phyloP scores from a whole-genome alignment of 2,329 filamentous ascomycete genomes.

The Colletotrichum liaoningense region DNA sequence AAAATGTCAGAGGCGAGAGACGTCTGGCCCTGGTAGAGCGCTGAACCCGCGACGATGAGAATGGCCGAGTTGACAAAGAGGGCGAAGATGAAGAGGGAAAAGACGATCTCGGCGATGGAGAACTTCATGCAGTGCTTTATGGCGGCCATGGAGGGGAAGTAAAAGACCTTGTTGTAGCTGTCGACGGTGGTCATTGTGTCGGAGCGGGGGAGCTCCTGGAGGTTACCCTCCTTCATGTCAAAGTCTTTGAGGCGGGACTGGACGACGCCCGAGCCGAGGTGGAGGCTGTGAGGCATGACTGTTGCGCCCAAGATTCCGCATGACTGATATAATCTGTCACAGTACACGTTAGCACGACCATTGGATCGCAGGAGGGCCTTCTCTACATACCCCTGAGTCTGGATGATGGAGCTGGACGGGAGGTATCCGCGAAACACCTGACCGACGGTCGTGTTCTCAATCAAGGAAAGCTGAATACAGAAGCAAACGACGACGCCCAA shows the following conservation, averaged over 20 bases:
- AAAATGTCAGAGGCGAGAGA: constrained; percentile 82
- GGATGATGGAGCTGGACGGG: constrained; percentile 69
- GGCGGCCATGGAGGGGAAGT: constrained; percentile 77
- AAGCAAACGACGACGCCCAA: constrained; percentile 77
- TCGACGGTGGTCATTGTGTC: constrained; percentile 44
- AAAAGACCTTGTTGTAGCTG: constrained; percentile 64
- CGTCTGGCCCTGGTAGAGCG: constrained; percentile 72
- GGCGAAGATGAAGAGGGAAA: constrained; percentile 84
- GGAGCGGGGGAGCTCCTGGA: constrained; percentile 46
- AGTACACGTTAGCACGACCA: constrained; percentile 27
- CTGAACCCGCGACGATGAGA: constrained; percentile 86
- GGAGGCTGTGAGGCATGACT: constrained; percentile 79
- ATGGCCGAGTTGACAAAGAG: constrained; percentile 88
- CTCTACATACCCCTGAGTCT: constrained; percentile 62
- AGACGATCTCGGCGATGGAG: constrained; percentile 75
- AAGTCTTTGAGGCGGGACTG: constrained; percentile 75
- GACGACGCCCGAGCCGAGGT: constrained; percentile 76
- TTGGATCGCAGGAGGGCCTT: neutral
- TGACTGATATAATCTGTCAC: constrained; percentile 67
- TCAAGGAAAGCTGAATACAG: constrained; percentile 74
- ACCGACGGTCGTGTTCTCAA: constrained; percentile 64
- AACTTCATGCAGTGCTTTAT: constrained; percentile 82
- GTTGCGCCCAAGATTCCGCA: constrained; percentile 84
- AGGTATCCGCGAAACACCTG: constrained; percentile 75
- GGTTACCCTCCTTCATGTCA: constrained; percentile 63